Percentiles rank a stretch among this genome's conserved stretches.
Evolutionary conservation across 2,329 filamentous ascomycete genomes (phyloP).

Genomic region (Trichoderma semiorbis): DNA sequence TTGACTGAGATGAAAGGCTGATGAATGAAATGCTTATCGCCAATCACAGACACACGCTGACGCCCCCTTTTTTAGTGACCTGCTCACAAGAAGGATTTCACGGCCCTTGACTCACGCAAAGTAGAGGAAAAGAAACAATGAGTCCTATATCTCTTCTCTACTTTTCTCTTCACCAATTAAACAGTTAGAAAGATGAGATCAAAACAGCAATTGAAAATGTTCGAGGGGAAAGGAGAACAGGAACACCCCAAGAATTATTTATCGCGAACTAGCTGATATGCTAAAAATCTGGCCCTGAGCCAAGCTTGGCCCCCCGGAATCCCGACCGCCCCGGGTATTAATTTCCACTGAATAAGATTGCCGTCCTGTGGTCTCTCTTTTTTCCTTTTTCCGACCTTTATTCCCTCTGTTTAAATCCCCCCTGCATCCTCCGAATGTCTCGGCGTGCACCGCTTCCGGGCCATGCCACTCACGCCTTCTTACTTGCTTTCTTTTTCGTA

Average conservation of each 20-base stretch:
- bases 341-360: conserved; percentile 9
- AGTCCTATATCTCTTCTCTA: background rate
- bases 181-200: background rate
- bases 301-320: background rate
- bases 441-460: background rate
- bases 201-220: background rate
- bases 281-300: background rate
- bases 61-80: background rate
- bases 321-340: background rate
- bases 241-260: background rate
- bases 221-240: background rate
- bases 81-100: background rate
- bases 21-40: background rate
- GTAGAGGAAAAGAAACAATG: background rate
- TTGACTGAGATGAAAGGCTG: background rate
- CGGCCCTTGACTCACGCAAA: background rate
- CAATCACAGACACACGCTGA: background rate
- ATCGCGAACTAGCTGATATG: background rate
- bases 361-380: background rate
- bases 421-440: background rate
- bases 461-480: background rate
- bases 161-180: background rate
- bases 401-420: background rate
- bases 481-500: background rate
- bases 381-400: background rate